phyloP scores from a whole-genome alignment of 805 yeast species.

The Saccharomycopsis javanensis region DNA sequence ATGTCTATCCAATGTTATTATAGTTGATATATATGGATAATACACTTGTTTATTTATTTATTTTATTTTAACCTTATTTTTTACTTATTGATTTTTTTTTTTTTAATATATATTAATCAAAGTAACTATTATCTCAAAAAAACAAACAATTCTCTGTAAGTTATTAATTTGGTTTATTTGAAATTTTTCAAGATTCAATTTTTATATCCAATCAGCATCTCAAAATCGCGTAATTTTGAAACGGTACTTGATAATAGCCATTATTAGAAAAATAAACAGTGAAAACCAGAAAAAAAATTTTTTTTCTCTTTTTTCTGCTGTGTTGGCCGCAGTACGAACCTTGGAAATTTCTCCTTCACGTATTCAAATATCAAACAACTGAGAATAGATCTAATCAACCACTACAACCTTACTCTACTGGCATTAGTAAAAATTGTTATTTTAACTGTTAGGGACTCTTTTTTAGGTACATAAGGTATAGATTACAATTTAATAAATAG shows the following conservation, averaged over 20 bases:
- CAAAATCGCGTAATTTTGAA: too few species aligned
- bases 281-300: neutral
- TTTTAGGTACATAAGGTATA: too few species aligned
- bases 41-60: slow-evolving; percentile 1
- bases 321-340: neutral
- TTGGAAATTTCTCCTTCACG: neutral
- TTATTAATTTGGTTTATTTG: neutral
- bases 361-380: too few species aligned
- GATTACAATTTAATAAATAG: too few species aligned
- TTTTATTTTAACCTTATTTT: slow-evolving; percentile 1
- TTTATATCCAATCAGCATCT: neutral
- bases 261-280: neutral
- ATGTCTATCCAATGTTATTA: neutral
- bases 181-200: neutral
- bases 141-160: too few species aligned
- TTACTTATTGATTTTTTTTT: slow-evolving; percentile 1
- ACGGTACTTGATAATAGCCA: too few species aligned
- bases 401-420: too few species aligned
- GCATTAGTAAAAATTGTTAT: too few species aligned
- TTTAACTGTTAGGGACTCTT: too few species aligned
- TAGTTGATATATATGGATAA: slow-evolving; percentile 1
- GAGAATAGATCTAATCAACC: too few species aligned
- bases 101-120: neutral
- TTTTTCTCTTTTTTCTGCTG: too few species aligned
- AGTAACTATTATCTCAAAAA: neutral